Conservation (phyloP, 768 basidiomycete genomes). For the Hygrophoropsis aurantiaca region DNA sequence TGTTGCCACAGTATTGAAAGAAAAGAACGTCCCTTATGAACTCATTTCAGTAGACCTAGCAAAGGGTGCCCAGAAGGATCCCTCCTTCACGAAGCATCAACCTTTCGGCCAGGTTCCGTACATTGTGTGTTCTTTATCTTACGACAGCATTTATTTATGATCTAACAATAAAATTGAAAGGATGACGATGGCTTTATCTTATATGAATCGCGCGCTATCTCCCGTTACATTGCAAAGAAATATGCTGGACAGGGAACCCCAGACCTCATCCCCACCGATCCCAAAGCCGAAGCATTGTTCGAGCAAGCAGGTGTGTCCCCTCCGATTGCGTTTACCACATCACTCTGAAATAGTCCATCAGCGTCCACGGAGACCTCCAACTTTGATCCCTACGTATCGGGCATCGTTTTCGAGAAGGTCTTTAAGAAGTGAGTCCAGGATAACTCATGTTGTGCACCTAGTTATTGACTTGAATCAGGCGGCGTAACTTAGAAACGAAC, state of each 20-base stretch:
- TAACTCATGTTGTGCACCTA: not conserved
- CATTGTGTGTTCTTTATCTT: slow-evolving; percentile 33
- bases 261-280: slow-evolving; percentile 41
- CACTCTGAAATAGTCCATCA: not conserved
- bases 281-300: slow-evolving; percentile 17
- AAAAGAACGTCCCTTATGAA: slow-evolving; percentile 35
- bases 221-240: slow-evolving; percentile 51
- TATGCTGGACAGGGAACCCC: slow-evolving; percentile 45
- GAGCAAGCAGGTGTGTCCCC: not conserved
- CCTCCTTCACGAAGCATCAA: slow-evolving; percentile 23
- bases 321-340: no score
- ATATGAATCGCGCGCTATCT: slow-evolving; percentile 56
- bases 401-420: slow-evolving; percentile 42
- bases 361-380: slow-evolving; percentile 48
- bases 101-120: slow-evolving; percentile 60
- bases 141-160: not conserved
- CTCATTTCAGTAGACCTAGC: slow-evolving; percentile 26
- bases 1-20: slow-evolving; percentile 32
- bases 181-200: slow-evolving; percentile 58
- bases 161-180: slow-evolving; percentile 14
- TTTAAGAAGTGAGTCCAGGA: slow-evolving; percentile 41
- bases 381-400: slow-evolving; percentile 45
- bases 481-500: slow-evolving; percentile 26
- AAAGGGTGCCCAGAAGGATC: slow-evolving; percentile 29
- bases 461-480: not conserved